Evolutionary conservation across 2,329 filamentous ascomycete genomes (phyloP).

Genomic region (Colletotrichum noveboracense): DNA sequence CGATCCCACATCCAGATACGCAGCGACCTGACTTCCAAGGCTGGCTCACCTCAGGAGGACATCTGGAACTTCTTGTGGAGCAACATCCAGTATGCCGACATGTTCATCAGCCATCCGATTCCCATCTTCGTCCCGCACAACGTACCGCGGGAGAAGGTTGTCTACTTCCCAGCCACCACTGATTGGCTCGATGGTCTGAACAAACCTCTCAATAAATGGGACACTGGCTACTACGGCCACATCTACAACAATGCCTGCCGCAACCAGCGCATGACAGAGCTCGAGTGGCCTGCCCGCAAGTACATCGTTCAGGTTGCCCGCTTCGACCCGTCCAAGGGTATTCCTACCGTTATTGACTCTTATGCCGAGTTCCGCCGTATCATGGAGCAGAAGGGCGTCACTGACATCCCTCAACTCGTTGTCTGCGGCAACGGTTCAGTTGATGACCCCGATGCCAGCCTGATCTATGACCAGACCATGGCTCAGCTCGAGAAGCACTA

Average conservation of each 20-base stretch:
- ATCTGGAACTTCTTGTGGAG: slow-evolving; percentile 80
- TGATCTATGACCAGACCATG: slow-evolving; percentile 76
- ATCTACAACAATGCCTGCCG: slow-evolving; percentile 71
- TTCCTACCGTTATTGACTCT: slow-evolving; percentile 76
- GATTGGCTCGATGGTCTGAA: slow-evolving; percentile 87
- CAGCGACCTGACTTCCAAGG: slow-evolving; percentile 69
- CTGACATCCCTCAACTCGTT: slow-evolving; percentile 72
- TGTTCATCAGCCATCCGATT: slow-evolving; percentile 85
- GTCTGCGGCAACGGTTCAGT: slow-evolving; percentile 81
- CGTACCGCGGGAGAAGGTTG: slow-evolving; percentile 70
- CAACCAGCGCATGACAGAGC: slow-evolving; percentile 63
- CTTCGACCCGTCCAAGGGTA: slow-evolving; percentile 85
- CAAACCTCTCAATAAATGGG: slow-evolving; percentile 74
- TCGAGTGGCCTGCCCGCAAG: slow-evolving; percentile 63
- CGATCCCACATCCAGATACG: slow-evolving; percentile 85
- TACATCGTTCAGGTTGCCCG: slow-evolving; percentile 84
- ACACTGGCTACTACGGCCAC: slow-evolving; percentile 75
- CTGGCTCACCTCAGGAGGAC: slow-evolving; percentile 71
- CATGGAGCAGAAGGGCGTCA: slow-evolving; percentile 56
- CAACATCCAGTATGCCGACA: slow-evolving; percentile 71
- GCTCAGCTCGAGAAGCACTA: slow-evolving; percentile 68
- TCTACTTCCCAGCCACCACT: slow-evolving; percentile 80
- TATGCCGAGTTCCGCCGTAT: slow-evolving; percentile 75
- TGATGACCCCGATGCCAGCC: slow-evolving; percentile 78
- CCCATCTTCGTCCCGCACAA: slow-evolving; percentile 74